These are phyloP conservation scores for Epichloe sp. DNA, from an alignment of 2,329 filamentous ascomycete species.

Conservation along the genomic window DNA sequence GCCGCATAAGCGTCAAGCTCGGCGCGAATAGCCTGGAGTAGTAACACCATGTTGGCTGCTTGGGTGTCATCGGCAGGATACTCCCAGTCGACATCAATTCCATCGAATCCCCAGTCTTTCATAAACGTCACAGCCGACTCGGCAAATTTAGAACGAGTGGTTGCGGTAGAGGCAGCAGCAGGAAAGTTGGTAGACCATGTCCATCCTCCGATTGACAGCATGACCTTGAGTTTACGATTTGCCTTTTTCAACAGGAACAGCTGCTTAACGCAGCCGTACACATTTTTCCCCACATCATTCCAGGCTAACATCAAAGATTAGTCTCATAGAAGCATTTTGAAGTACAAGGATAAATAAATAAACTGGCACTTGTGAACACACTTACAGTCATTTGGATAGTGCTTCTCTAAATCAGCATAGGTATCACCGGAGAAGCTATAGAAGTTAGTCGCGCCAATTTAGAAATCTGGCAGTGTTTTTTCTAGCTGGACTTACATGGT, in stretches of 20 bases:
- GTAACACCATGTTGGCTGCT: constrained; percentile 29
- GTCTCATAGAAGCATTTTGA: background rate
- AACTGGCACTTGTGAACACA: background rate
- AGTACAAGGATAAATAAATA: background rate
- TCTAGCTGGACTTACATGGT: constrained; percentile 44
- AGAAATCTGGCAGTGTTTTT: background rate
- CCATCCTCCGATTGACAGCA: constrained; percentile 77
- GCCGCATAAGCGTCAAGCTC: constrained; percentile 37
- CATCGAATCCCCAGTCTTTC: constrained; percentile 55
- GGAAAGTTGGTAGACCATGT: constrained; percentile 70
- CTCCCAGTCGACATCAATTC: constrained; percentile 31
- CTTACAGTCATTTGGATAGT: constrained; percentile 54
- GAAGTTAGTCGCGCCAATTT: background rate
- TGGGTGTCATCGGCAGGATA: constrained; percentile 25
- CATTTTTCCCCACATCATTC: constrained; percentile 54
- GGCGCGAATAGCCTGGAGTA: constrained; percentile 30
- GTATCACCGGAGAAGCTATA: constrained; percentile 48
- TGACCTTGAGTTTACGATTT: constrained; percentile 63
- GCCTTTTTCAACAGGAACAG: constrained; percentile 63
- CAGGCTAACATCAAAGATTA: constrained; percentile 25
- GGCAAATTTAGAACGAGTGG: constrained; percentile 55
- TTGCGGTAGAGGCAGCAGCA: constrained; percentile 47
- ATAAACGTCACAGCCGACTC: constrained; percentile 54
- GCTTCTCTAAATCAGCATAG: constrained; percentile 60
- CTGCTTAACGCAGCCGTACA: constrained; percentile 73